A percentile compares a stretch with the other conserved stretches of the same genome.
Evolutionary conservation across 1,284 basidiomycete species (phyloP).

Genomic region (Butyriboletus appendiculatus): DNA sequence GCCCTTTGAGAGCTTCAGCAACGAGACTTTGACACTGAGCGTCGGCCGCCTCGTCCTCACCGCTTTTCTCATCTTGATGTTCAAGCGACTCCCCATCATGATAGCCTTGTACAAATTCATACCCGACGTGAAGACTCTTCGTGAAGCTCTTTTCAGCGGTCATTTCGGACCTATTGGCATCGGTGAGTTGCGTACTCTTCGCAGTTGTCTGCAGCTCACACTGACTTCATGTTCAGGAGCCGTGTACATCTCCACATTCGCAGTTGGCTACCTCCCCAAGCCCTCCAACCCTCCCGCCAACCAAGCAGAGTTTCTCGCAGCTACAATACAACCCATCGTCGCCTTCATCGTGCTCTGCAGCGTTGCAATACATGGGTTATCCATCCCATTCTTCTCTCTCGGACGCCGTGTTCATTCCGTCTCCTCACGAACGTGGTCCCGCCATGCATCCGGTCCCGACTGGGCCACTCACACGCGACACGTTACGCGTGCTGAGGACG

Average conservation of each 20-base stretch:
- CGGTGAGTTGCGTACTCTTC: conserved; percentile 43
- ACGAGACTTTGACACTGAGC: conserved; percentile 65
- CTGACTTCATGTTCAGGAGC: conserved; percentile 50
- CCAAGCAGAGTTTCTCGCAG: conserved; percentile 67
- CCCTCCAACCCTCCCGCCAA: conserved; percentile 53
- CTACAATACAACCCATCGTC: conserved; percentile 86
- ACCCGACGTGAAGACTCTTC: conserved; percentile 90
- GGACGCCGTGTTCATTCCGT: conserved; percentile 88
- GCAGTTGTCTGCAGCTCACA: background rate
- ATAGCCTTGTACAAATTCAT: conserved; percentile 86
- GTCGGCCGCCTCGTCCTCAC: conserved; percentile 85
- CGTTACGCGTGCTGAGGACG: conserved; percentile 66
- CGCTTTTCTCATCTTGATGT: conserved; percentile 74
- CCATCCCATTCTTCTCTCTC: conserved; percentile 91
- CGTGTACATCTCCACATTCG: conserved; percentile 90
- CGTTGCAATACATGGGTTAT: conserved; percentile 85
- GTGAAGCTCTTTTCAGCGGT: conserved; percentile 85
- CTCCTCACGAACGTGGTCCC: conserved; percentile 79
- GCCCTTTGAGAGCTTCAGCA: conserved; percentile 79
- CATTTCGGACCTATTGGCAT: conserved; percentile 96
- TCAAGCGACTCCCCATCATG: conserved; percentile 85
- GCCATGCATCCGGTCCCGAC: conserved; percentile 57
- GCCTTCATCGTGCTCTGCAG: conserved; percentile 91
- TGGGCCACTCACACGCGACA: conserved; percentile 81
- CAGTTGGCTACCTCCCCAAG: conserved; percentile 66